Evolutionary conservation across 179 eudicot genomes (phyloP).

Genomic region (Silene vulgaris): DNA sequence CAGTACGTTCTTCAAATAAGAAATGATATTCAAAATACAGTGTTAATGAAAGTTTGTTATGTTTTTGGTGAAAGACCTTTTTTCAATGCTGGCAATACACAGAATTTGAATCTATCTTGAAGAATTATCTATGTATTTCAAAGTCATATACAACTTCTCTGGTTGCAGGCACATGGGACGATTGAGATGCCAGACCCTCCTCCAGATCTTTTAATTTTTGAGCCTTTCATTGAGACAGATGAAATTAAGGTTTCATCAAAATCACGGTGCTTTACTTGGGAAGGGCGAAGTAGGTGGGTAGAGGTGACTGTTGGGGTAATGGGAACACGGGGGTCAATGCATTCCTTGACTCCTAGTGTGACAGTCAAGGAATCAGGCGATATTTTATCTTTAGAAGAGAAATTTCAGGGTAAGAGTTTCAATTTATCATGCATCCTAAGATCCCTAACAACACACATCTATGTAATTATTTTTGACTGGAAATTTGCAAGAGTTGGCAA

Average conservation of each 20-base stretch:
- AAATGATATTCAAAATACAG: neutral
- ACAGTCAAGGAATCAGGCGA: constrained; percentile 87
- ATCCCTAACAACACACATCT: neutral
- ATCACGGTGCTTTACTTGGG: constrained; percentile 51
- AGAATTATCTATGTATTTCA: neutral
- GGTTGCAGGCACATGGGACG: constrained; percentile 62
- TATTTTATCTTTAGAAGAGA: constrained; percentile 83
- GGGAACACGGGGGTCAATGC: constrained; percentile 74
- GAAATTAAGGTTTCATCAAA: constrained; percentile 63
- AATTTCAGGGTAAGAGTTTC: constrained; percentile 63
- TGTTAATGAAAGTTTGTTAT: neutral
- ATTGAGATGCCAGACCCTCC: constrained; percentile 96
- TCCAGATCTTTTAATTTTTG: constrained; percentile 69
- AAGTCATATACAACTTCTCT: neutral
- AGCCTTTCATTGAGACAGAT: constrained; percentile 85
- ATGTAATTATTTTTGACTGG: neutral
- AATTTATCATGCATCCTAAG: neutral
- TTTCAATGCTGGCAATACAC: neutral
- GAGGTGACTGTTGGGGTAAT: constrained; percentile 85
- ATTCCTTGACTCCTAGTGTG: constrained; percentile 73
- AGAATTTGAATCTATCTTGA: neutral
- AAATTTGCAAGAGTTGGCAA: neutral
- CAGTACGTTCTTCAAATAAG: neutral
- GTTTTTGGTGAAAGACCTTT: constrained; percentile 5
- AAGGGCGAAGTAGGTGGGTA: constrained; percentile 81